Base-by-base conservation (phyloP, 2,329 filamentous ascomycete species). In the Colletotrichum euphorbiae region DNA sequence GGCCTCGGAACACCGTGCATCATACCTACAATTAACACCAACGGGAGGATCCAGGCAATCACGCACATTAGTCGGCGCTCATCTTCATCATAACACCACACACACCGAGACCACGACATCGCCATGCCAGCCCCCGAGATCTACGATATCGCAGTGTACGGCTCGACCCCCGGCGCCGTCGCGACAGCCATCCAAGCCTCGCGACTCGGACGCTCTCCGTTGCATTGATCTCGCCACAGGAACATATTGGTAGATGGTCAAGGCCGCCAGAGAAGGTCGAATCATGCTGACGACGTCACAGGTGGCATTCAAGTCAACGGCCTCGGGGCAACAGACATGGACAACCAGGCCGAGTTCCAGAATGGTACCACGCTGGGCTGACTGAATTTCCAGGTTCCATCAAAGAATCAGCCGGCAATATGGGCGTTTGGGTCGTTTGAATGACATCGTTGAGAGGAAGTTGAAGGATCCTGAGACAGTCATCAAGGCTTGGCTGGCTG, bases 331-430 rank as follows among this genome's bases (percentile, higher is more conserved):
- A 33, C 48, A 51, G 48, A 51, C 0, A 51, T 51, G 2, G 48
- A 51, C 2, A 33, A 51, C 24, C 48, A 51, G 48, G 48, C 48
- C 7, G 48, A 51, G 15, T 51, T 51, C 24, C 48, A 51, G 48
- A 51, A 51, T 4, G 33, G 48, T 13, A 51, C 48, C 1, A 51
- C 48, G 0, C 0, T 51, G 6, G 48, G 24, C 1, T 70, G 70
- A 0, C 48, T 73, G 11, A 69, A 52, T 52, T 69, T 73, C 13
- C 13, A 71, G 73, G 42, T 69, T 74, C 21, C 67, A 72, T 24
- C 50, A 67, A n/a, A 42, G 70, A 11, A 70, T 73, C 11, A 73
- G 67, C 48, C 63, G 61, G 31, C 56, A 69, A 15, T 72, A 74
- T 42, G 71, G 67, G 8, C 62, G 70, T 0, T n/a, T 69, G 13